Evolutionary conservation across 2,329 filamentous ascomycete species (phyloP).

Genomic region (Aaosphaeria pasadenensis): DNA sequence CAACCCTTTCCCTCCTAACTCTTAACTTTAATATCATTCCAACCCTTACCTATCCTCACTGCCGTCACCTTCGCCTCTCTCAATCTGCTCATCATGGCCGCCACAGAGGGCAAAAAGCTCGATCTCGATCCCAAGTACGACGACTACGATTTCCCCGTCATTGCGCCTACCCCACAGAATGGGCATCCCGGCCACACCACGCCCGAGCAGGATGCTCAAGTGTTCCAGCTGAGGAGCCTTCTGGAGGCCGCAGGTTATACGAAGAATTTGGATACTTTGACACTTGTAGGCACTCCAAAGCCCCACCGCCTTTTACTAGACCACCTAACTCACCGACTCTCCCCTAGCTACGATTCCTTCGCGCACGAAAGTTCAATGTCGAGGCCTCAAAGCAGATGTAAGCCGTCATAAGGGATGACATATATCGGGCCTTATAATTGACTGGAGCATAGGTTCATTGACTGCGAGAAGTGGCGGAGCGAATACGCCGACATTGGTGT

Average conservation of each 20-base stretch:
- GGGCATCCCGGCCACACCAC: conserved; percentile 90
- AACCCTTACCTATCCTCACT: too few relatives aligned
- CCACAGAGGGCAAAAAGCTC: conserved; percentile 28
- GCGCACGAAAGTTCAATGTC: conserved; percentile 94
- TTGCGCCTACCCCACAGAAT: conserved; percentile 63
- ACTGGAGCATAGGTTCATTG: conserved; percentile 69
- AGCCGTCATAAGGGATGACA: conserved; percentile 26
- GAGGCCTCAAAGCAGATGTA: conserved; percentile 83
- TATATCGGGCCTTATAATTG: conserved; percentile 10
- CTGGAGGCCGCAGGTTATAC: conserved; percentile 81
- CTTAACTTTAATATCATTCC: neutral
- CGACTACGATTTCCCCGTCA: conserved; percentile 88
- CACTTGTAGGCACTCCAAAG: conserved; percentile 58
- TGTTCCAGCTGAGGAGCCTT: conserved; percentile 78
- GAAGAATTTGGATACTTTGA: conserved; percentile 86
- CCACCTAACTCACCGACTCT: conserved; percentile 16
- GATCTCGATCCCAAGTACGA: conserved; percentile 86
- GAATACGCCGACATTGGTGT: conserved; percentile 67
- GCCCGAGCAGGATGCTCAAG: conserved; percentile 81
- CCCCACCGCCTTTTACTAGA: neutral
- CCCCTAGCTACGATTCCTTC: conserved; percentile 76
- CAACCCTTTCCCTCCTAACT: neutral
- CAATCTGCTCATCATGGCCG: conserved; percentile 26
- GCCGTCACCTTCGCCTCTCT: neutral
- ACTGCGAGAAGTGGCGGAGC: conserved; percentile 87